phyloP scores from a whole-genome alignment of 306 rosid species.

The Ziziphus jujuba region DNA sequence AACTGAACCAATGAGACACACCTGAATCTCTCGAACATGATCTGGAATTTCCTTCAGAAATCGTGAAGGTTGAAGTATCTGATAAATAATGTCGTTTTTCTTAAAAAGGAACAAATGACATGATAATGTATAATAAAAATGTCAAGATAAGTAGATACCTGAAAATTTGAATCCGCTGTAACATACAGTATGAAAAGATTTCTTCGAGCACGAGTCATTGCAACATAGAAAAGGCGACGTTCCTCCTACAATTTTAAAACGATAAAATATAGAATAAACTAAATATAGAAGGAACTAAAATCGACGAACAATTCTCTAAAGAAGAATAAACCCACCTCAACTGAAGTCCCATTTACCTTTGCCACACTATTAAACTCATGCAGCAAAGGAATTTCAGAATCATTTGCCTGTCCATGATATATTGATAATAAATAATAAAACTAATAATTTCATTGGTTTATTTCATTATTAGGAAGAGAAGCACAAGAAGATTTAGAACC shows the following conservation, averaged over 20 bases:
- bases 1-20: slow-evolving; percentile 17
- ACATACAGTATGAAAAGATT: slow-evolving; percentile 69
- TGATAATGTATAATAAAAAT: not conserved
- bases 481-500: not conserved
- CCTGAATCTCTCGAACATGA: slow-evolving; percentile 85
- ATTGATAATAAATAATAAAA: slow-evolving; percentile 21
- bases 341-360: slow-evolving; percentile 60
- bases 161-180: slow-evolving; percentile 78
- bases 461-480: too few relatives aligned
- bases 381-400: slow-evolving; percentile 84
- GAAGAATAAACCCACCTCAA: slow-evolving; percentile 59
- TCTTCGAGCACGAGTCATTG: slow-evolving; percentile 95
- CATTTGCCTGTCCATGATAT: slow-evolving; percentile 66
- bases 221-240: slow-evolving; percentile 88
- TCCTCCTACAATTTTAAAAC: slow-evolving; percentile 61
- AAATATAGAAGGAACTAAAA: slow-evolving; percentile 6
- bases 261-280: slow-evolving; percentile 19
- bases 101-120: slow-evolving; percentile 14
- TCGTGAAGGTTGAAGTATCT: slow-evolving; percentile 94
- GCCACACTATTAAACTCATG: slow-evolving; percentile 64
- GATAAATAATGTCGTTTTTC: slow-evolving; percentile 19
- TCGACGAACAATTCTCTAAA: slow-evolving; percentile 17
- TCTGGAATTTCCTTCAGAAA: slow-evolving; percentile 85
- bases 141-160: slow-evolving; percentile 49
- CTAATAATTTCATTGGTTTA: not conserved